phyloP scores from a whole-genome alignment of 1,139 yeast species.

The Geotrichum histeridarum region DNA sequence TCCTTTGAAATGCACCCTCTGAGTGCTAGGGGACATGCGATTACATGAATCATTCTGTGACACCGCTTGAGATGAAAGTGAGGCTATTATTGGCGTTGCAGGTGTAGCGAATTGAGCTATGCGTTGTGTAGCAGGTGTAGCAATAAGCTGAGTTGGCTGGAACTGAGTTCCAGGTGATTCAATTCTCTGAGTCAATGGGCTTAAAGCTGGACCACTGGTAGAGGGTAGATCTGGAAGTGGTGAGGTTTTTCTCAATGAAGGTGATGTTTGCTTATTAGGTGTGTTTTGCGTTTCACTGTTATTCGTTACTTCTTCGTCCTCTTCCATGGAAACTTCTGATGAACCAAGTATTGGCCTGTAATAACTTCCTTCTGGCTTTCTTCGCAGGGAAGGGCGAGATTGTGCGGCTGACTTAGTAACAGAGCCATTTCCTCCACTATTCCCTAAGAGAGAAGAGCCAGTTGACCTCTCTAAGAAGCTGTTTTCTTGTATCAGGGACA shows the following conservation, averaged over 20 bases:
- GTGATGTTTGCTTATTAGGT: neutral
- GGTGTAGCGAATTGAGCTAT: neutral
- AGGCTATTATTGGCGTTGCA: neutral
- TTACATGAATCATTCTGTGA: neutral
- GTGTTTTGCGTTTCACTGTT: neutral
- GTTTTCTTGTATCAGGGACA: too few species aligned
- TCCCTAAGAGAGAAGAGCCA: too few species aligned
- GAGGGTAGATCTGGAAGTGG: neutral
- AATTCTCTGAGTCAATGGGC: neutral
- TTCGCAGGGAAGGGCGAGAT: neutral
- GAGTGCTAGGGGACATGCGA: neutral
- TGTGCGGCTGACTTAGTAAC: neutral
- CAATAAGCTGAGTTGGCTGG: neutral
- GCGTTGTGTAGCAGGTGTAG: constrained; percentile 1
- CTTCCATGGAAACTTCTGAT: neutral
- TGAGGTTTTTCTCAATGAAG: neutral
- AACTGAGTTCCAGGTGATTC: neutral
- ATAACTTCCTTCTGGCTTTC: constrained; percentile 3
- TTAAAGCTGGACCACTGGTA: neutral
- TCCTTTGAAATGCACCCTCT: neutral
- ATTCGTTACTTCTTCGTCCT: neutral
- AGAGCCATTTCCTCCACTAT: neutral
- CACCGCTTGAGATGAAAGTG: neutral
- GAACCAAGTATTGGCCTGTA: neutral
- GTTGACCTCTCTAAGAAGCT: too few species aligned